Evolutionary conservation across 495 filamentous ascomycete genomes (phyloP).

Genomic region (Tuber melanosporum): DNA sequence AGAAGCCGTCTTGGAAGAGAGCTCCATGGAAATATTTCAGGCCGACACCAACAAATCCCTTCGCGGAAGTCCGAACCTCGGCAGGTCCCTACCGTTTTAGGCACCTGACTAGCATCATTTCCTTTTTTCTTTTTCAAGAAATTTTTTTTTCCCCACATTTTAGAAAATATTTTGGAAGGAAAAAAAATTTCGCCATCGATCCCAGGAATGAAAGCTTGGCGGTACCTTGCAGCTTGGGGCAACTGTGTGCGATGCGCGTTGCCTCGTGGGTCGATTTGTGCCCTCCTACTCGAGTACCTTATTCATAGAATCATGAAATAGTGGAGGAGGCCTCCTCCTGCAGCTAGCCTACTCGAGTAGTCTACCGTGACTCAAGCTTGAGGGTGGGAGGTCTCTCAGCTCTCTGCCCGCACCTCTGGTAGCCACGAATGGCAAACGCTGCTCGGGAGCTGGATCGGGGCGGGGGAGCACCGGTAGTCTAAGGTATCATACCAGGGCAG

Average conservation of each 20-base stretch:
- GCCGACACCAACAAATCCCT: not conserved
- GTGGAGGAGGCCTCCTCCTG: not conserved
- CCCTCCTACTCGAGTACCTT: not conserved
- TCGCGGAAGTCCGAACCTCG: conserved; percentile 2
- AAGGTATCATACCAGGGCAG: not conserved
- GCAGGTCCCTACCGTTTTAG: not conserved
- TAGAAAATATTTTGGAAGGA: not conserved
- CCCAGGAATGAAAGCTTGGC: not conserved
- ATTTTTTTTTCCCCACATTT: not conserved
- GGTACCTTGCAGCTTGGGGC: conserved; percentile 4
- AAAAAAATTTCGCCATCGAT: not conserved
- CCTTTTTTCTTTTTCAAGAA: not conserved
- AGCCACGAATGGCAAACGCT: not conserved
- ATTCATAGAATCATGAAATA: not conserved
- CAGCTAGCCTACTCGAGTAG: not conserved
- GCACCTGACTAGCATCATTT: not conserved
- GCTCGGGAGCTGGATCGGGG: not conserved
- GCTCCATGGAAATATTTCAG: not conserved
- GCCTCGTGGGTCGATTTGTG: not conserved
- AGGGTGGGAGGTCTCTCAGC: not conserved
- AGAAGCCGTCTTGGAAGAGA: not conserved
- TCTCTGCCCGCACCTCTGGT: not conserved
- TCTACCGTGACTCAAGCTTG: not conserved
- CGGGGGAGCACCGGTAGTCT: not conserved
- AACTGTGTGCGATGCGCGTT: not conserved